These are phyloP conservation scores for Xerophyta viscosa DNA, from an alignment of 106 monocot genomes.

Conservation along the genomic window DNA sequence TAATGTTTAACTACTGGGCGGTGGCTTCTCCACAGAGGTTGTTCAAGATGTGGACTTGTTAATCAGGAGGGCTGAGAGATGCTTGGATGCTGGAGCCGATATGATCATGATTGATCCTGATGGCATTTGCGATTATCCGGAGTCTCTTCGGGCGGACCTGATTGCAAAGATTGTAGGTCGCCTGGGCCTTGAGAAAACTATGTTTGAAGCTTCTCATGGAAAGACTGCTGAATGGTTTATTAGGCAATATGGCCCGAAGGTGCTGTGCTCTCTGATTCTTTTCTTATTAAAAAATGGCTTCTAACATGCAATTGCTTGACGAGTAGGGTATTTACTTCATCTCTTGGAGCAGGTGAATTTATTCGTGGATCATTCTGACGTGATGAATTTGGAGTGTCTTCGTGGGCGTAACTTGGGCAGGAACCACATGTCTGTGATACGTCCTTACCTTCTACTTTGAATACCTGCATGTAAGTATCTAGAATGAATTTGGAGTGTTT, in stretches of 20 bases:
- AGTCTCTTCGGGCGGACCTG: conserved; percentile 53
- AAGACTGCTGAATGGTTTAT: conserved; percentile 81
- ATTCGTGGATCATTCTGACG: conserved; percentile 66
- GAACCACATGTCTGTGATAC: conserved; percentile 18
- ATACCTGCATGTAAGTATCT: background rate
- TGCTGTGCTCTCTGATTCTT: conserved; percentile 3
- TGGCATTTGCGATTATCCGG: conserved; percentile 51
- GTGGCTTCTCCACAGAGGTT: conserved; percentile 31
- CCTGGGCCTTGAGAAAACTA: conserved; percentile 68
- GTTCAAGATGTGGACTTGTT: conserved; percentile 77
- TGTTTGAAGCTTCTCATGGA: conserved; percentile 58
- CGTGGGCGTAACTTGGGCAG: conserved; percentile 27
- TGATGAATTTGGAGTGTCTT: conserved; percentile 81
- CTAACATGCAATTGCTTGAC: too few species aligned
- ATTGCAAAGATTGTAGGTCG: conserved; percentile 77
- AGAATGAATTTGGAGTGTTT: too few species aligned
- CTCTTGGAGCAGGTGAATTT: conserved; percentile 56
- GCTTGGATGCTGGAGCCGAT: conserved; percentile 87
- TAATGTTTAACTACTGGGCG: too few species aligned
- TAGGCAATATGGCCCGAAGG: conserved; percentile 60
- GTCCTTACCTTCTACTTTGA: conserved; percentile 28
- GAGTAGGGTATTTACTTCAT: too few species aligned
- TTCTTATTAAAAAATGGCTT: too few species aligned
- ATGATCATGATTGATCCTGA: conserved; percentile 86
- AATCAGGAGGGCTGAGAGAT: conserved; percentile 79